phyloP scores from a whole-genome alignment of 2,329 filamentous ascomycete species.

The Arthrobotrys megalospora region DNA sequence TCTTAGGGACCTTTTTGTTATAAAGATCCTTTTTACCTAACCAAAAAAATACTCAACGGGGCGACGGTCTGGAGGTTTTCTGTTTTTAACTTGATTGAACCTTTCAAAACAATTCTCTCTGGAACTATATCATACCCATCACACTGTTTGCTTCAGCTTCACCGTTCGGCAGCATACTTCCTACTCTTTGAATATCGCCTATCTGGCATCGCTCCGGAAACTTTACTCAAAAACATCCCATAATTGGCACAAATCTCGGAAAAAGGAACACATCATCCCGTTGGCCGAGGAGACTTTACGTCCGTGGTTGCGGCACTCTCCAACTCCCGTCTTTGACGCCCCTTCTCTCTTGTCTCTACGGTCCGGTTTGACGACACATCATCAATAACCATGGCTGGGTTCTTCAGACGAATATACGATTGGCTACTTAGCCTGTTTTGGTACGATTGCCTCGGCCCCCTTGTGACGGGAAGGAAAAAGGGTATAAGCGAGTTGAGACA shows the following conservation, averaged over 20 bases:
- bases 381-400: conserved; percentile 80
- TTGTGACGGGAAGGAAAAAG: not conserved
- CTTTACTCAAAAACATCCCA: conserved; percentile 14
- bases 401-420: conserved; percentile 97
- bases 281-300: conserved; percentile 40
- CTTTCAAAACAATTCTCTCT: conserved; percentile 13
- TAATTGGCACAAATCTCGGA: conserved; percentile 24
- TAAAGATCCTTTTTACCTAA: conserved; percentile 54
- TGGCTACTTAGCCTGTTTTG: conserved; percentile 98
- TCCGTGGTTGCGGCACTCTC: conserved; percentile 36
- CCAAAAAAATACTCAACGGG: conserved; percentile 3
- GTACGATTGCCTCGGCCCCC: conserved; percentile 72
- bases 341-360: conserved; percentile 22
- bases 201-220: conserved; percentile 15
- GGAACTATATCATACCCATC: not conserved
- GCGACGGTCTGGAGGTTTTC: conserved; percentile 18
- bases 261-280: conserved; percentile 13
- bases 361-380: conserved; percentile 44
- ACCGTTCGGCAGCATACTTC: not conserved
- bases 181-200: conserved; percentile 4
- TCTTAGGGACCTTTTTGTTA: conserved; percentile 20
- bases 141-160: conserved; percentile 7
- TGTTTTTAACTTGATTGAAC: conserved; percentile 8
- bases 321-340: conserved; percentile 50
- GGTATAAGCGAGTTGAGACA: conserved; percentile 52